These are phyloP conservation scores for Lolium rigidum DNA, from an alignment of 176 grass and related monocot species.

Conservation along the genomic window DNA sequence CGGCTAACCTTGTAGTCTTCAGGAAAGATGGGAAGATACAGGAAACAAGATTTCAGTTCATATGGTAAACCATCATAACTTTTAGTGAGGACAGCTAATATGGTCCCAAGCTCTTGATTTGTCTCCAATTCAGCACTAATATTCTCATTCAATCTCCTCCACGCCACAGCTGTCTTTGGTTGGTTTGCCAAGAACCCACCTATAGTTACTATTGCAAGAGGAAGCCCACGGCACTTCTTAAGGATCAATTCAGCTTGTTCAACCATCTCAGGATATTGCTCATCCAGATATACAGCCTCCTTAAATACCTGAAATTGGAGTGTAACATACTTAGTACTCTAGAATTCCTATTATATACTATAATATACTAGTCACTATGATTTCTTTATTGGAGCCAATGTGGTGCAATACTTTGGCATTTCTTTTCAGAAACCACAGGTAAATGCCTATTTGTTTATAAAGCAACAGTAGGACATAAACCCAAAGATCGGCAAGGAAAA, in stretches of 20 bases:
- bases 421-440: not conserved
- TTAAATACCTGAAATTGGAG: constrained; percentile 7
- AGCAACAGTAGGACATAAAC: not conserved
- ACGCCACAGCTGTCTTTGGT: not conserved
- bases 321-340: not conserved
- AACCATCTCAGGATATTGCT: not conserved
- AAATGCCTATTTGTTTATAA: not conserved
- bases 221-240: constrained; percentile 10
- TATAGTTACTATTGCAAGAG: not conserved
- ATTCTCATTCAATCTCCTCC: constrained; percentile 5
- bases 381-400: not conserved
- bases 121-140: constrained; percentile 6
- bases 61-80: constrained; percentile 9
- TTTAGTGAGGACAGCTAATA: not conserved
- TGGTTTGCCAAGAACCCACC: constrained; percentile 17
- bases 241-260: not conserved
- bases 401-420: not conserved
- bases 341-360: not conserved
- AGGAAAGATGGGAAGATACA: constrained; percentile 3
- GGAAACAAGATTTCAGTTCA: constrained; percentile 3
- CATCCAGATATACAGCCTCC: not conserved
- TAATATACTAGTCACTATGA: not conserved
- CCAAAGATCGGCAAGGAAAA: not conserved
- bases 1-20: constrained; percentile 6
- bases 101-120: not conserved